A percentile compares a stretch with the other conserved stretches of the same genome.
Evolutionary conservation across 441 rosid genomes (phyloP).

Genomic region (Hura crepitans): DNA sequence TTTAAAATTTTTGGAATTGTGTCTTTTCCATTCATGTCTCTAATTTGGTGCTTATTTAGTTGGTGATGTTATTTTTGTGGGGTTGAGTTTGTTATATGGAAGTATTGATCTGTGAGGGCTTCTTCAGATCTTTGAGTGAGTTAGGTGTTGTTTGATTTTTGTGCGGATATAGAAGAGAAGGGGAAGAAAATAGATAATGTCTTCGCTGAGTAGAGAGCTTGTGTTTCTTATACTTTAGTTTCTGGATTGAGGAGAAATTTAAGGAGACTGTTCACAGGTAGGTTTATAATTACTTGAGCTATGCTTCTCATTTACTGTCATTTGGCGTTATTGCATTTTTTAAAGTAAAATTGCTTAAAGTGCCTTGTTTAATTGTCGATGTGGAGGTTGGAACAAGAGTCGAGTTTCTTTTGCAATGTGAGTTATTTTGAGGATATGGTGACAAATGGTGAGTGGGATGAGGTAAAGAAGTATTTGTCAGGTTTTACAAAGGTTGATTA

Average conservation of each 20-base stretch:
- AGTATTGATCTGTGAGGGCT: conserved; percentile 1
- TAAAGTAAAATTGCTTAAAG: neutral
- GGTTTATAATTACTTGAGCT: conserved; percentile 6
- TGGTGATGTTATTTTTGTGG: neutral
- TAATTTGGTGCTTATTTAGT: neutral
- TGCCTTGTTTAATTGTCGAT: conserved; percentile 7
- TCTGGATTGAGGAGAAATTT: conserved; percentile 80
- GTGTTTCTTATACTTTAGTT: conserved; percentile 82
- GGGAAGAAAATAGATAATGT: conserved; percentile 31
- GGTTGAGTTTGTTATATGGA: neutral
- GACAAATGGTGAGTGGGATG: conserved; percentile 86
- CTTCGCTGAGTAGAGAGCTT: conserved; percentile 71
- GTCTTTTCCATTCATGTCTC: neutral
- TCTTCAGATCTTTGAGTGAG: conserved; percentile 24
- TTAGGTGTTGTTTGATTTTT: neutral
- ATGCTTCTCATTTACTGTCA: neutral
- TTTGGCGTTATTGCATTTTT: neutral
- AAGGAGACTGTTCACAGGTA: conserved; percentile 70
- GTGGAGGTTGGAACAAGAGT: conserved; percentile 75
- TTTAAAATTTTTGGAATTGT: neutral
- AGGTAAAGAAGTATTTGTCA: conserved; percentile 74
- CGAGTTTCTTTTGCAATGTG: conserved; percentile 75
- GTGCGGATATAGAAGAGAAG: conserved; percentile 3
- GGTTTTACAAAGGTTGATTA: conserved; percentile 82
- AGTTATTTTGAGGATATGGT: conserved; percentile 75